A percentile compares a stretch with the other conserved stretches of the same genome.
Conservation (phyloP, 176 grass and related monocot genomes). For the Triticum urartu region DNA sequence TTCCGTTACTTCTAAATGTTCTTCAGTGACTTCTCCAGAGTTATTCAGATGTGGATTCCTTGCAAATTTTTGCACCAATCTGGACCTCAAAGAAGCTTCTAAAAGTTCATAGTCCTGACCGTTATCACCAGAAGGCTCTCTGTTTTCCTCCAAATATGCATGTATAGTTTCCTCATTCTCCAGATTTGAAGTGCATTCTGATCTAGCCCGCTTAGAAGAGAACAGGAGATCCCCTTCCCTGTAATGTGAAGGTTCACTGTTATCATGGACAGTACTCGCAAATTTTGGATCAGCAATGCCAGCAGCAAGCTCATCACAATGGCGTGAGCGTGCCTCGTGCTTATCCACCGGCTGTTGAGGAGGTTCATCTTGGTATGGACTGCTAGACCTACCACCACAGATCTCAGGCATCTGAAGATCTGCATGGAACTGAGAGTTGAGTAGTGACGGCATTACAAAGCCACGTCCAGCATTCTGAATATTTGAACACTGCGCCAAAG, state of each 20-base stretch:
- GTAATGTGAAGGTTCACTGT: slow-evolving; percentile 43
- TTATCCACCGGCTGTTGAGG: slow-evolving; percentile 48
- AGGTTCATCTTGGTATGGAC: slow-evolving; percentile 34
- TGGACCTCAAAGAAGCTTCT: slow-evolving; percentile 93
- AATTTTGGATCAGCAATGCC: slow-evolving; percentile 47
- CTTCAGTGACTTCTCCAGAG: slow-evolving; percentile 42
- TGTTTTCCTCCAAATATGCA: slow-evolving; percentile 40
- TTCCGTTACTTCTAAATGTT: slow-evolving; percentile 36
- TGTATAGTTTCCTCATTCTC: slow-evolving; percentile 54
- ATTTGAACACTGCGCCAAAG: slow-evolving; percentile 36
- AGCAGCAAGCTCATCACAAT: slow-evolving; percentile 42
- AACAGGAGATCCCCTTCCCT: slow-evolving; percentile 50
- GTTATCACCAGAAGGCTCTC: slow-evolving; percentile 42
- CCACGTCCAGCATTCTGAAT: slow-evolving; percentile 39
- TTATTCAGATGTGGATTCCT: slow-evolving; percentile 51
- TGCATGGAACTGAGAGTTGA: slow-evolving; percentile 32
- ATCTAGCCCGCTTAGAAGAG: slow-evolving; percentile 35
- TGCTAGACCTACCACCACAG: slow-evolving; percentile 46
- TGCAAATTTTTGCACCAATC: slow-evolving; percentile 68
- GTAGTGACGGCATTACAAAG: slow-evolving; percentile 43
- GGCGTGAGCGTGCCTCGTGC: slow-evolving; percentile 46
- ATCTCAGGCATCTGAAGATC: slow-evolving; percentile 47
- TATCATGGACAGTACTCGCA: slow-evolving; percentile 39
- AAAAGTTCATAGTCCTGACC: slow-evolving; percentile 72
- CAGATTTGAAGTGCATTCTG: slow-evolving; percentile 30